Evolutionary conservation across 148 eudicot genomes (phyloP).

Genomic region (Cornus florida): DNA sequence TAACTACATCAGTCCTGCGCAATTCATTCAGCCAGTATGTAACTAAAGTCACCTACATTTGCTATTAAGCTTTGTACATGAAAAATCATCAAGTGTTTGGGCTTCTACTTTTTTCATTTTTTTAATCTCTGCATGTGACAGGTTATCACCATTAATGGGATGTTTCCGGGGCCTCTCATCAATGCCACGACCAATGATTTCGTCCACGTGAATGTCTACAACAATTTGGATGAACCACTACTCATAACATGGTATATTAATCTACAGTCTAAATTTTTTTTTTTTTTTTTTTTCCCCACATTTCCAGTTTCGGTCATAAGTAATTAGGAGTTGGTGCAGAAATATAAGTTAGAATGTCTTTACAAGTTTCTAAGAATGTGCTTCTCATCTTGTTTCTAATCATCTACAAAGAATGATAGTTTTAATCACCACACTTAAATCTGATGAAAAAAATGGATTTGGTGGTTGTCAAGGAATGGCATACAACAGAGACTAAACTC

Average conservation of each 20-base stretch:
- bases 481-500: conserved; percentile 51
- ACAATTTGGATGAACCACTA: conserved; percentile 32
- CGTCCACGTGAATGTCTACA: conserved; percentile 33
- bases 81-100: not conserved
- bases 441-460: not conserved
- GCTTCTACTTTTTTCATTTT: not conserved
- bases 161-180: conserved; percentile 46
- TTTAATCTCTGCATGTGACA: not conserved
- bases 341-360: too few species aligned
- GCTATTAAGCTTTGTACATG: not conserved
- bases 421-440: not conserved
- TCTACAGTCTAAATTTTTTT: not conserved
- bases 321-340: too few species aligned
- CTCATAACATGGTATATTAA: conserved; percentile 36
- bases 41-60: not conserved
- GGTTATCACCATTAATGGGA: conserved; percentile 39
- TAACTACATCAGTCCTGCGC: conserved; percentile 22
- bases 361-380: too few species aligned
- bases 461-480: conserved; percentile 34
- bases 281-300: too few species aligned
- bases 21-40: conserved; percentile 34
- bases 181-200: conserved; percentile 38
- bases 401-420: too few species aligned
- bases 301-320: too few species aligned
- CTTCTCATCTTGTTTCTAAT: too few species aligned